Evolutionary conservation across 352 stramenopile species (phyloP), one percentile per base, ranked within the genome.

Genomic region (Phytophthora fragariaefolia): DNA sequence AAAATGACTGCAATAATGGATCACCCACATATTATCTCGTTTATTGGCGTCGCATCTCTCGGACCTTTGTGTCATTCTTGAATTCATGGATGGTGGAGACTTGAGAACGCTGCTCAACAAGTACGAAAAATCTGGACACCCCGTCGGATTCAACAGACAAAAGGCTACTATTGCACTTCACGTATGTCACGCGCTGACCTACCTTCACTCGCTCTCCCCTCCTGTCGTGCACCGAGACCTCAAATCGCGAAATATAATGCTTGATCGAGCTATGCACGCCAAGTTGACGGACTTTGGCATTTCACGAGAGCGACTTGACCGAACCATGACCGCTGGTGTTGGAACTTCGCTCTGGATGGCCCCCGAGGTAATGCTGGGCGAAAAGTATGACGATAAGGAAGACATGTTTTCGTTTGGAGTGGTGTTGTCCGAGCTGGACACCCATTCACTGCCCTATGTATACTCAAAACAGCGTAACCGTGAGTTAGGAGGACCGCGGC

Each of bases 191-290:
- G 70, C 58, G 13, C 50, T 74, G 8, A 52, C 61, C 4, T 74
- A 74, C 23, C 30, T 74, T 2, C 60, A 69, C 60, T 74, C 66
- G 20, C 43, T 74, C 2, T 26, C 30, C 18, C 51, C 66, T 18
- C 53, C 59, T 6, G 30, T 70, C 5, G 74, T 87, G 49, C 80
- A 89, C 54, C 77, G 80, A 20, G 80, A 89, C 56, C 67, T 89
- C 47, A 87, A 89, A 52, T 84, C 74, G 1, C 78, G 78, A 38
- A 87, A 87, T 52, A 79, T 89, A 32, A 63, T 90, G 15, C 54
- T 87, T 15, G 65, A 54, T 22, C 36, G 49, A 13, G 28, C 34
- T 1, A 45, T 73, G 38, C 45, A 63, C 17, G 66, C 66, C 12
- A 80, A 80, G 46, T 50, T 78, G n/a, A 63, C 50, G 3, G 65